Conservation (phyloP, 2,329 filamentous ascomycete species). For the Ophiostoma sp. region DNA sequence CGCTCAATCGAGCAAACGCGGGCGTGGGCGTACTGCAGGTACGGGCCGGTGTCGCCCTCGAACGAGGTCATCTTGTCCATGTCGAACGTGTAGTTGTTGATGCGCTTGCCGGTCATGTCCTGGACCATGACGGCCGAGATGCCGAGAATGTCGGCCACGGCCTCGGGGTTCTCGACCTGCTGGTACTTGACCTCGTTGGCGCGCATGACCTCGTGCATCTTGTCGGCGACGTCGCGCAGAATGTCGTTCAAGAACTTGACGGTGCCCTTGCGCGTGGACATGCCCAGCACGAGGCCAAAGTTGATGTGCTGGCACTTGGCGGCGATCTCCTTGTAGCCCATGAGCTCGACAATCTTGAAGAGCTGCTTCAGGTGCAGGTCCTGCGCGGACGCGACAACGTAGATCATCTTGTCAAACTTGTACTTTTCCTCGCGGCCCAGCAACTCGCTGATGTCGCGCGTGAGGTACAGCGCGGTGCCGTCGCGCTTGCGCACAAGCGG, state of each 20-base stretch:
- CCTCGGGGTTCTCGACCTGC: conserved; percentile 77
- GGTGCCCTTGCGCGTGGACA: conserved; percentile 66
- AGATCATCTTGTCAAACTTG: conserved; percentile 73
- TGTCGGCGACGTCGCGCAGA: conserved; percentile 73
- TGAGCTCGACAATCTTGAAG: conserved; percentile 69
- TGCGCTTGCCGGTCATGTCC: conserved; percentile 87
- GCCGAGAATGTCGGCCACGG: conserved; percentile 79
- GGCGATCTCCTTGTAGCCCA: conserved; percentile 63
- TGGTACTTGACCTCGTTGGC: conserved; percentile 86
- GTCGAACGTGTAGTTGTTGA: conserved; percentile 67
- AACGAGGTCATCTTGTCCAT: conserved; percentile 78
- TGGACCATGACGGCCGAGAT: conserved; percentile 97
- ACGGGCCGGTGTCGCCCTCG: conserved; percentile 79
- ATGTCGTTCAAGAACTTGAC: conserved; percentile 72
- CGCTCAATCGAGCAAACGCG: conserved; percentile 62
- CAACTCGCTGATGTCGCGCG: conserved; percentile 70
- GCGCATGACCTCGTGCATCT: conserved; percentile 97
- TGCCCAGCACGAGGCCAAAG: conserved; percentile 66
- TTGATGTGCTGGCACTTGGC: conserved; percentile 67
- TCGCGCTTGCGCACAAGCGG: conserved; percentile 67
- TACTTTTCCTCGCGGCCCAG: conserved; percentile 58
- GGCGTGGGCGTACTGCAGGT: conserved; percentile 77
- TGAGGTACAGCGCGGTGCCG: conserved; percentile 71
- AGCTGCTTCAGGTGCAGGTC: conserved; percentile 68
- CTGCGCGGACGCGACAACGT: conserved; percentile 67